phyloP scores from a whole-genome alignment of 306 rosid genomes.

The Quercus rubra region DNA sequence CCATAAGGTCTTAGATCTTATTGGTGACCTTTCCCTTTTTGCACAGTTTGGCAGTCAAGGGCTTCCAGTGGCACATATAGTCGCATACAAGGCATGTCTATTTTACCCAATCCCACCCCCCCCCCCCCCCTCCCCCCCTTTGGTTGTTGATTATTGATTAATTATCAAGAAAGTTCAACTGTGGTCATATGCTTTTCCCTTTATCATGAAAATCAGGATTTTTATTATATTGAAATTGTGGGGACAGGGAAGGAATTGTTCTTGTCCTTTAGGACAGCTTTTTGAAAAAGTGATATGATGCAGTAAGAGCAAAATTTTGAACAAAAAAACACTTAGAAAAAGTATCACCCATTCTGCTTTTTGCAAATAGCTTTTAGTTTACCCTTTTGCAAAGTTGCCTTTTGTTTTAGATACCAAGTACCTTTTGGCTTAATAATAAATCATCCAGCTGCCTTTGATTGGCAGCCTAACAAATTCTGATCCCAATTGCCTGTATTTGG shows the following conservation, averaged over 20 bases:
- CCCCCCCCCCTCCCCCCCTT: background rate
- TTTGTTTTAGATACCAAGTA: too few species aligned
- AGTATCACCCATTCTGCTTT: too few species aligned
- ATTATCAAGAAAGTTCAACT: background rate
- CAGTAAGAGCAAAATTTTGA: too few species aligned
- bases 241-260: background rate
- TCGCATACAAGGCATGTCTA: slow-evolving; percentile 67
- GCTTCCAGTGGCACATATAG: slow-evolving; percentile 77
- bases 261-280: too few species aligned
- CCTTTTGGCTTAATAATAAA: too few species aligned
- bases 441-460: background rate
- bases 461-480: background rate
- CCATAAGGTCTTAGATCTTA: slow-evolving; percentile 83
- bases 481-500: background rate
- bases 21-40: slow-evolving; percentile 84
- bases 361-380: too few species aligned
- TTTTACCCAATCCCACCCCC: background rate
- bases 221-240: background rate
- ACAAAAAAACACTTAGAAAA: too few species aligned
- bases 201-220: background rate
- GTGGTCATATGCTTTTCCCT: background rate
- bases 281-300: too few species aligned
- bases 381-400: too few species aligned
- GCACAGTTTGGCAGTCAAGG: slow-evolving; percentile 86
- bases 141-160: background rate